These are phyloP conservation scores for Cyclotella cryptica DNA, from an alignment of 108 stramenopile species.

Conservation along the genomic window DNA sequence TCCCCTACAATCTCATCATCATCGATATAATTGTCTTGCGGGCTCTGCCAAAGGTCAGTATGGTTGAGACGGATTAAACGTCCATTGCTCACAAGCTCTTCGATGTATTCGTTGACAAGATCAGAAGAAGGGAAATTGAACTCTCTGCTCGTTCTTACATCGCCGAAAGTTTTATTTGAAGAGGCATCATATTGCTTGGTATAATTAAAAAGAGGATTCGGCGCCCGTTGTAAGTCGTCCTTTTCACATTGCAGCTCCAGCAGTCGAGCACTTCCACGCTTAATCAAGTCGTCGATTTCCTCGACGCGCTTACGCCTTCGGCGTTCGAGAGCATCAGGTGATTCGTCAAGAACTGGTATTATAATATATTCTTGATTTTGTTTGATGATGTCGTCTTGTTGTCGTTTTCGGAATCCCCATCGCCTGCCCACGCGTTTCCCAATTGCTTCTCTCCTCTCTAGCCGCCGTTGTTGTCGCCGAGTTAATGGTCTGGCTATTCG, in stretches of 20 bases:
- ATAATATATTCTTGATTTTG: slow-evolving; percentile 37
- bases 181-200: slow-evolving; percentile 57
- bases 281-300: slow-evolving; percentile 79
- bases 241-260: slow-evolving; percentile 83
- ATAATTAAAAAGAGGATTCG: slow-evolving; percentile 89
- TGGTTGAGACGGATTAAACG: slow-evolving; percentile 82
- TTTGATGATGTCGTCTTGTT: not conserved
- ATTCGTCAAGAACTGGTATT: slow-evolving; percentile 42
- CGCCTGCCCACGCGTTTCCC: slow-evolving; percentile 23
- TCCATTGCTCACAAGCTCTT: slow-evolving; percentile 69
- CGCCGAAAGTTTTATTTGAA: slow-evolving; percentile 44
- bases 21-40: slow-evolving; percentile 51
- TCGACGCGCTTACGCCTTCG: slow-evolving; percentile 68
- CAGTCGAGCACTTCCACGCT: slow-evolving; percentile 58
- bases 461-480: slow-evolving; percentile 18
- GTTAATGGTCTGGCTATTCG: slow-evolving; percentile 31
- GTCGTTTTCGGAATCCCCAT: slow-evolving; percentile 54
- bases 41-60: slow-evolving; percentile 80
- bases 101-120: slow-evolving; percentile 86
- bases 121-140: slow-evolving; percentile 86
- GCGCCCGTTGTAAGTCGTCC: slow-evolving; percentile 80
- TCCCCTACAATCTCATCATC: slow-evolving; percentile 72
- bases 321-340: slow-evolving; percentile 56
- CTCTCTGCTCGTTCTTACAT: slow-evolving; percentile 53
- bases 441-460: slow-evolving; percentile 17